A percentile compares a stretch with the other conserved stretches of the same genome.
These are phyloP conservation scores for Colletotrichum sp. DNA, from an alignment of 2,329 filamentous ascomycete genomes.

Conservation along the genomic window DNA sequence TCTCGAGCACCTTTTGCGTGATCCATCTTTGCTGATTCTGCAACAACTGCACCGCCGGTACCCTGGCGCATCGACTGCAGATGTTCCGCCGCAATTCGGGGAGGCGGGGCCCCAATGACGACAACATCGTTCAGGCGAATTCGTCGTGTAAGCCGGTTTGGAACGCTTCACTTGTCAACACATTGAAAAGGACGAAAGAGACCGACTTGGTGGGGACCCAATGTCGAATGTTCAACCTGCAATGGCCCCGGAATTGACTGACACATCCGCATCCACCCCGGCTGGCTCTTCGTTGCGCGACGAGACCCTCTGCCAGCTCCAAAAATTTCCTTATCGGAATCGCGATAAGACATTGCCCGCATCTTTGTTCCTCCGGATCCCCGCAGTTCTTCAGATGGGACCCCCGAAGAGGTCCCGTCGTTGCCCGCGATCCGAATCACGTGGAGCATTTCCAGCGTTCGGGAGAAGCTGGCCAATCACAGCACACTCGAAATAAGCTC, in stretches of 20 bases:
- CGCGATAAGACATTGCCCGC: not conserved
- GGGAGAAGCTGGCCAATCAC: slow-evolving; percentile 46
- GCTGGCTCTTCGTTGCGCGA: not conserved
- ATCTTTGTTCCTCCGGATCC: not conserved
- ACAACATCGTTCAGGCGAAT: not conserved
- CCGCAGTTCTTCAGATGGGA: not conserved
- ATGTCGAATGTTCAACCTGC: not conserved
- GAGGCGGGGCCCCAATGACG: slow-evolving; percentile 12
- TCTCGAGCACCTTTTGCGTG: slow-evolving; percentile 47
- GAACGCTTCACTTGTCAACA: not conserved
- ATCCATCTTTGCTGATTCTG: slow-evolving; percentile 38
- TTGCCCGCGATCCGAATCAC: slow-evolving; percentile 14
- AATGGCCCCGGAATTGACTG: not conserved
- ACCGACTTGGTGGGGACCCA: not conserved
- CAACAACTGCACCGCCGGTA: slow-evolving; percentile 16
- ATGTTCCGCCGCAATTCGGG: slow-evolving; percentile 9
- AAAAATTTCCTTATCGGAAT: slow-evolving; percentile 21
- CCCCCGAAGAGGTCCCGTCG: not conserved
- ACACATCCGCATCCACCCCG: not conserved
- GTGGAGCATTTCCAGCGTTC: slow-evolving; percentile 10
- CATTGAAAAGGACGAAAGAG: slow-evolving; percentile 8
- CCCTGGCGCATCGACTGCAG: slow-evolving; percentile 13
- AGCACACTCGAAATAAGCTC: slow-evolving; percentile 38
- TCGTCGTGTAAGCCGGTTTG: too few species aligned
- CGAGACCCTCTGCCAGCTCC: not conserved